A percentile compares a stretch with the other conserved stretches of the same genome.
Conservation (phyloP, 1,284 basidiomycete genomes). For the Marasmius sp. region DNA sequence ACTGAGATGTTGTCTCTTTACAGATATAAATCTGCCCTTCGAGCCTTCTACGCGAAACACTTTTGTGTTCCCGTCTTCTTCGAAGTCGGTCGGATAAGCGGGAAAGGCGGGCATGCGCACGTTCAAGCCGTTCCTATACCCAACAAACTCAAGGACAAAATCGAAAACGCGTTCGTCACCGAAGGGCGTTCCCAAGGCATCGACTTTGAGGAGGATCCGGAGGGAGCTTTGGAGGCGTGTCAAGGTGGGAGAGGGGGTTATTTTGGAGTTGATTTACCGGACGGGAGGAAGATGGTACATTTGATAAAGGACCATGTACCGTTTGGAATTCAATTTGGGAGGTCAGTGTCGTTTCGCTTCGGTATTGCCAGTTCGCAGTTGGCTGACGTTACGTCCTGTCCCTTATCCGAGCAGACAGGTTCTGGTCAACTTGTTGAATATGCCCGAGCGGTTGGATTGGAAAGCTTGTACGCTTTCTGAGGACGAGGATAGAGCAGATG, state of each 20-base stretch:
- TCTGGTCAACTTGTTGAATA: slow-evolving; percentile 69
- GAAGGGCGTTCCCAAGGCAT: slow-evolving; percentile 69
- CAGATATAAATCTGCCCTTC: slow-evolving; percentile 80
- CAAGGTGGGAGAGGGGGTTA: slow-evolving; percentile 66
- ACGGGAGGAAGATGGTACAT: slow-evolving; percentile 85
- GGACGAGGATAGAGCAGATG: slow-evolving; percentile 67
- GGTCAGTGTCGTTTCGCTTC: slow-evolving; percentile 54
- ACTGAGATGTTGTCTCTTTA: slow-evolving; percentile 4
- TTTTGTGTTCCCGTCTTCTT: slow-evolving; percentile 74
- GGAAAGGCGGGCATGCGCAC: slow-evolving; percentile 93
- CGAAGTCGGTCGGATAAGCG: slow-evolving; percentile 82
- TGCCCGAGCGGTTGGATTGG: slow-evolving; percentile 86
- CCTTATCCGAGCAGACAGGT: slow-evolving; percentile 60
- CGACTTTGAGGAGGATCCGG: slow-evolving; percentile 65
- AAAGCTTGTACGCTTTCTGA: slow-evolving; percentile 81
- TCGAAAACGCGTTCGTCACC: slow-evolving; percentile 69
- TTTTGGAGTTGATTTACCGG: slow-evolving; percentile 88
- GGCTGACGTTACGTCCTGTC: neutral
- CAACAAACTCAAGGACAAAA: slow-evolving; percentile 50
- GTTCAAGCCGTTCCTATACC: slow-evolving; percentile 88
- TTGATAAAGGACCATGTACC: slow-evolving; percentile 74
- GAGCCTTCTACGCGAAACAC: slow-evolving; percentile 70
- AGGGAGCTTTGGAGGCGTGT: slow-evolving; percentile 58
- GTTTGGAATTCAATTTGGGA: slow-evolving; percentile 91
- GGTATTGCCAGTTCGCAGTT: neutral